A percentile compares a stretch with the other conserved stretches of the same genome.
Conservation (phyloP, 805 yeast species). For the Wickerhamiella musiphila region DNA sequence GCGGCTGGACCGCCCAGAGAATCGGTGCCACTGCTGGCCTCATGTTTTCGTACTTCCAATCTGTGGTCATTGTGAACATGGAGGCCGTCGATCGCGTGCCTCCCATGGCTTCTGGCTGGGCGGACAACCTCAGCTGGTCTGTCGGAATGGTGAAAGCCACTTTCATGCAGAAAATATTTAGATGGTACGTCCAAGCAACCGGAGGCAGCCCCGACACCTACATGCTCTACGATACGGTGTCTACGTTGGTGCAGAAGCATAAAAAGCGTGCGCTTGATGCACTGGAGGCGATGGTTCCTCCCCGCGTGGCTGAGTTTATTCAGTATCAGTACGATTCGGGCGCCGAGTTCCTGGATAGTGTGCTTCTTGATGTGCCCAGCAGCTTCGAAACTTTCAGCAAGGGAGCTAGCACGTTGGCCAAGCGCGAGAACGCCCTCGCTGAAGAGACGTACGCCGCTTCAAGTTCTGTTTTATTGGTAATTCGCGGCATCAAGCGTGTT, state of each 20-base stretch:
- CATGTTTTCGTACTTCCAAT: constrained; percentile 72
- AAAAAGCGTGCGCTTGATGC: constrained; percentile 25
- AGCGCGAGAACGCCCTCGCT: constrained; percentile 13
- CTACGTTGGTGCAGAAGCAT: constrained; percentile 57
- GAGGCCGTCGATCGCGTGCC: constrained; percentile 73
- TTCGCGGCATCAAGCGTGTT: constrained; percentile 75
- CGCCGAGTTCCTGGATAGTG: not conserved
- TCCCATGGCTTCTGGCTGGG: constrained; percentile 85
- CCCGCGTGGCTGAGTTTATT: constrained; percentile 6
- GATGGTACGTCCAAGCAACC: constrained; percentile 90
- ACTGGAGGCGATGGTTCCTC: constrained; percentile 28
- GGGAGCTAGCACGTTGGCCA: constrained; percentile 1
- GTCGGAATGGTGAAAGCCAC: constrained; percentile 68
- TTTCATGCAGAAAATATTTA: constrained; percentile 74
- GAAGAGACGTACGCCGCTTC: constrained; percentile 12
- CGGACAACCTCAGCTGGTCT: constrained; percentile 86
- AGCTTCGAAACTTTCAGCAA: not conserved
- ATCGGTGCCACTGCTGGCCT: constrained; percentile 76
- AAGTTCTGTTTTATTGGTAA: constrained; percentile 32
- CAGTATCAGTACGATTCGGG: not conserved
- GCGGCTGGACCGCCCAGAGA: constrained; percentile 77
- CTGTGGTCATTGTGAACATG: constrained; percentile 72
- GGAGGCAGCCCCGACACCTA: constrained; percentile 72
- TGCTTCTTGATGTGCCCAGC: not conserved
- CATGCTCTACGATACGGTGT: constrained; percentile 37